Evolutionary conservation across 1,284 basidiomycete species (phyloP), one percentile per base, ranked within the genome.

Genomic region (Testicularia cyperi): DNA sequence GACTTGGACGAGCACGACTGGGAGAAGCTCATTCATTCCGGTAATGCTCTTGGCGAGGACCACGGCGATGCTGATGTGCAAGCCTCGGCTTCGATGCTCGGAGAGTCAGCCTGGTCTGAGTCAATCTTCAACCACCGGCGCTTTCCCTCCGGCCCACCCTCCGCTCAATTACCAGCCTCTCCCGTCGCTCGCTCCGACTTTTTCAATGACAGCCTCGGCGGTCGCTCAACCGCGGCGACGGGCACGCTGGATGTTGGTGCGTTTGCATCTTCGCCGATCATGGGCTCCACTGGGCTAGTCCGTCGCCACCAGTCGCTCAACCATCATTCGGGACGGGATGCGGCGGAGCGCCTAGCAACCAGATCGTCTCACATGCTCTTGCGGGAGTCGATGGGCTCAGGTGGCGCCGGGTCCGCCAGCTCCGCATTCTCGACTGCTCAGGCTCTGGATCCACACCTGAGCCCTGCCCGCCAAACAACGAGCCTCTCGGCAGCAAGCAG

Each of bases 241-340:
- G 48, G 44, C 21, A 27, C 38, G 0, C 41, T 58, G 31, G 65
- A 60, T 6, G 31, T 51, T 13, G 34, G 41, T 30, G 35, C 47
- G 7, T 56, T 43, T 13, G 28, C 64, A 13, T 30, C 53, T 8
- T 40, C 47, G n/a, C 31, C 48, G 15, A 16, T 51, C 12, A 32
- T 21, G 8, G 39, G 42, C 25, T 51, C 47, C 9, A n/a, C 44
- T 14, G 36, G 42, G 33, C 40, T 58, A 10, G 34, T 68, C 2
- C 58, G 67, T 18, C 49, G 67, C 19, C 67, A 65, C 29, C 67
- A 69, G 38, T 69, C 67, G n/a, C 62, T 69, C 53, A 69, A 69
- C 27, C 60, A 67, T 22, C 42, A 56, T 28, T 36, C 51, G 2
- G 61, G 61, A 19, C 55, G 56, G 13, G 19, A 42, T 9, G 38